Evolutionary conservation across 148 eudicot genomes (phyloP).

Genomic region (Persicaria maculosa): DNA sequence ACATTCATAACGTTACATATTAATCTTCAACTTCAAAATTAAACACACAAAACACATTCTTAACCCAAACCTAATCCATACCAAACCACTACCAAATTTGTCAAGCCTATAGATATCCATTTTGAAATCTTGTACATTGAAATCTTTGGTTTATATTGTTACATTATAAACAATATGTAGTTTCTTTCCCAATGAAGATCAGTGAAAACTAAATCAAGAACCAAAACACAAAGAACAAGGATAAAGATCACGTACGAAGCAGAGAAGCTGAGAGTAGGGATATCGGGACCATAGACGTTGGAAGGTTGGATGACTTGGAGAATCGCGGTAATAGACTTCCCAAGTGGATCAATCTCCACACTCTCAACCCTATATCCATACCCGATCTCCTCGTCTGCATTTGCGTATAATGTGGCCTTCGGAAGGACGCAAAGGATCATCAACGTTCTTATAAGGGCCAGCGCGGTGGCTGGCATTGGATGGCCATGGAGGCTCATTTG

Average conservation of each 20-base stretch:
- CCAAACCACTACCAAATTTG: not conserved
- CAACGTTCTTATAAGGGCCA: not conserved
- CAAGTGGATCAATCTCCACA: slow-evolving; percentile 13
- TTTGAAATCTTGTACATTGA: no score
- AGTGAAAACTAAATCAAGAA: not conserved
- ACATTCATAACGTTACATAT: no score
- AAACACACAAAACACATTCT: not conserved
- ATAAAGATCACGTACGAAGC: slow-evolving; percentile 10
- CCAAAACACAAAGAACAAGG: not conserved
- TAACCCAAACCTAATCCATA: not conserved
- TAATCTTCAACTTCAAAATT: no score
- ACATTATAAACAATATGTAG: not conserved
- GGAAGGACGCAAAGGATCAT: not conserved
- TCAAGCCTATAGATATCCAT: no score
- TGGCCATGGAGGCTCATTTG: slow-evolving; percentile 1
- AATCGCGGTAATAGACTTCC: slow-evolving; percentile 23
- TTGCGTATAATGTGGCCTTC: not conserved
- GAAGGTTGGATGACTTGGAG: slow-evolving; percentile 33
- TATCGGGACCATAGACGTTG: slow-evolving; percentile 38
- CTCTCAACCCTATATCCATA: slow-evolving; percentile 29
- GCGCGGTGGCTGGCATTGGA: not conserved
- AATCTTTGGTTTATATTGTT: no score
- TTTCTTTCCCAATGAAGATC: not conserved
- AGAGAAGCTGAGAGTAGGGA: slow-evolving; percentile 23
- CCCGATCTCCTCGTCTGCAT: slow-evolving; percentile 17